These are phyloP conservation scores for Moricandia arvensis DNA, from an alignment of 345 rosid species.

Conservation along the genomic window DNA sequence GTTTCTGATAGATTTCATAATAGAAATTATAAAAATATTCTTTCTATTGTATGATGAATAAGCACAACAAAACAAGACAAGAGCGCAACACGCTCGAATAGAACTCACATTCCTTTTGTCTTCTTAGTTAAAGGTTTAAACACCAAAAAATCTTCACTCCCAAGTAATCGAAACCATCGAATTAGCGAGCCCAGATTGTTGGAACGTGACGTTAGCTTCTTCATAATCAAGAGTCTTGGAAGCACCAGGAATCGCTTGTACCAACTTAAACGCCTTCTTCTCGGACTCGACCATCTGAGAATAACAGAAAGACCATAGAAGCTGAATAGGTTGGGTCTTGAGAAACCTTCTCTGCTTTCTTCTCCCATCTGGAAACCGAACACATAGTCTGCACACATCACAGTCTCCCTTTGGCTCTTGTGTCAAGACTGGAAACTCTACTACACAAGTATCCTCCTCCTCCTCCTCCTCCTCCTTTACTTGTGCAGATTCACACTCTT, in stretches of 20 bases:
- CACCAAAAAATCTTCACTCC: conserved; percentile 44
- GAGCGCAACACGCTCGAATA: not conserved
- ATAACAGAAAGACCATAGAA: conserved; percentile 79
- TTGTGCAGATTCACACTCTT: not conserved
- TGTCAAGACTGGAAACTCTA: conserved; percentile 65
- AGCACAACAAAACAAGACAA: not conserved
- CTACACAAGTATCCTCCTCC: not conserved
- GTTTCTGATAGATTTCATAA: no score
- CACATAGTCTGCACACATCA: conserved; percentile 76
- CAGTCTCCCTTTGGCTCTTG: conserved; percentile 59
- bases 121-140: not conserved
- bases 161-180: conserved; percentile 71
- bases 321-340: conserved; percentile 65
- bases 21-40: no score
- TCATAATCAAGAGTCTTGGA: conserved; percentile 57
- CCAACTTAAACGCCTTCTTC: conserved; percentile 56
- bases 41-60: not conserved
- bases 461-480: not conserved
- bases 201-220: conserved; percentile 49
- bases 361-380: conserved; percentile 86
- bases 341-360: conserved; percentile 74
- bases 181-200: conserved; percentile 67
- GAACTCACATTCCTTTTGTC: not conserved
- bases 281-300: conserved; percentile 50
- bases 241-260: conserved; percentile 77